Evolutionary conservation across 116 monocot species (phyloP).

Genomic region (Posidonia oceanica): DNA sequence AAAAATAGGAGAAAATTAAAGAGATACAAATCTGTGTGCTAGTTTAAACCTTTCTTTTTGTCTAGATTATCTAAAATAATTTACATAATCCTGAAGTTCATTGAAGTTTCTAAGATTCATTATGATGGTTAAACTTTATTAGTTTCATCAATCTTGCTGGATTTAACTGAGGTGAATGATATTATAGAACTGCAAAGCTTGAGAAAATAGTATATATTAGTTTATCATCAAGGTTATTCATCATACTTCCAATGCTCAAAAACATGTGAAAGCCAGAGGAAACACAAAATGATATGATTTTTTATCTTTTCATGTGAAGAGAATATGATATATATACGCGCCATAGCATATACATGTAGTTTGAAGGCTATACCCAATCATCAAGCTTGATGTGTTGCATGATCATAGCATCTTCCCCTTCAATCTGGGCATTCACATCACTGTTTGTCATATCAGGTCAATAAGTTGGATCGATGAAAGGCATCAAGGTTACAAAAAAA

Average conservation of each 20-base stretch:
- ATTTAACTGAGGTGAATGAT: not conserved
- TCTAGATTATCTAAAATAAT: no score
- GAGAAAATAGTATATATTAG: not conserved
- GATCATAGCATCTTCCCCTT: slow-evolving; percentile 50
- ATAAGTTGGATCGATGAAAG: not conserved
- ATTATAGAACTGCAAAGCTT: not conserved
- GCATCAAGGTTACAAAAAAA: no score
- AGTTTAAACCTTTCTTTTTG: no score
- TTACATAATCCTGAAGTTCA: no score
- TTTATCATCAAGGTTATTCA: no score
- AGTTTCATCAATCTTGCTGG: not conserved
- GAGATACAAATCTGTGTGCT: no score
- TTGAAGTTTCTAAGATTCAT: no score
- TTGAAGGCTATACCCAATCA: slow-evolving; percentile 48
- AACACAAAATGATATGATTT: not conserved
- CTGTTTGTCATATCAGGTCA: slow-evolving; percentile 17
- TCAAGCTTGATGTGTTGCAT: slow-evolving; percentile 61
- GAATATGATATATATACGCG: no score
- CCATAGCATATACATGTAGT: not conserved
- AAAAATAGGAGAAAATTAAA: no score
- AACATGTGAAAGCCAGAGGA: not conserved
- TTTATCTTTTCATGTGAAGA: no score
- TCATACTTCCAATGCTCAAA: no score
- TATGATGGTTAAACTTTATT: not conserved
- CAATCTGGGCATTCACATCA: slow-evolving; percentile 55